Conservation (phyloP, 23 red algal species). For the Gracilaria domingensis region DNA sequence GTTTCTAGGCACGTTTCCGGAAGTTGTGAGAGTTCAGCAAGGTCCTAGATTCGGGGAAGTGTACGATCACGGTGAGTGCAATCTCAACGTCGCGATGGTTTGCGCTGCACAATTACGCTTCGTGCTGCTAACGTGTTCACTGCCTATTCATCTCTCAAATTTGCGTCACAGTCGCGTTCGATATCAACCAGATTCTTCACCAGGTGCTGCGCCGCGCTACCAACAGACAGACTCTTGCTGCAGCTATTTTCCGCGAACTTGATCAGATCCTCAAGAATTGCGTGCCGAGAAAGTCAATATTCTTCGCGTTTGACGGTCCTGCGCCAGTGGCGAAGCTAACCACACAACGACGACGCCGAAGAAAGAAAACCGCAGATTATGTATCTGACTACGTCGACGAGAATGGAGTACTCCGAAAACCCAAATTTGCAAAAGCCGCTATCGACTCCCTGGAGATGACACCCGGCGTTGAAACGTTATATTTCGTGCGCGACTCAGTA, state of each 20-base stretch:
- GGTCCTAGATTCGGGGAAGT: slow-evolving; percentile 12
- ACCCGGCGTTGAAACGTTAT: slow-evolving; percentile 86
- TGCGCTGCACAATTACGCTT: not conserved
- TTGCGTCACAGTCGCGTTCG: slow-evolving; percentile 67
- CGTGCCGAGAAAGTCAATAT: slow-evolving; percentile 81
- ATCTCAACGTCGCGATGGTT: not conserved
- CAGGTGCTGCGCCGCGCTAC: slow-evolving; percentile 43
- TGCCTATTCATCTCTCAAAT: not conserved
- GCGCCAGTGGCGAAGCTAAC: slow-evolving; percentile 92
- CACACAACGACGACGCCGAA: slow-evolving; percentile 82
- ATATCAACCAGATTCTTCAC: slow-evolving; percentile 87
- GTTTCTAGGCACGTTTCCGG: slow-evolving; percentile 77
- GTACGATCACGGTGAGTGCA: slow-evolving; percentile 60
- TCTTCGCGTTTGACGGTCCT: slow-evolving; percentile 95
- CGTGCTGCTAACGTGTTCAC: not conserved
- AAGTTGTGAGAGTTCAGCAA: slow-evolving; percentile 56
- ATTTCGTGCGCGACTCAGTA: slow-evolving; percentile 43
- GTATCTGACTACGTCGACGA: slow-evolving; percentile 1
- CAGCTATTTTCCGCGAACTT: slow-evolving; percentile 69
- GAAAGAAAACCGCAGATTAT: slow-evolving; percentile 33
- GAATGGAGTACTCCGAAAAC: slow-evolving; percentile 1
- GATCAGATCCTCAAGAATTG: slow-evolving; percentile 71
- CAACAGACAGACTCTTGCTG: slow-evolving; percentile 38
- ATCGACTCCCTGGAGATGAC: slow-evolving; percentile 77
- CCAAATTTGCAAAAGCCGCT: slow-evolving; percentile 8